Base-by-base conservation (phyloP, 2,329 filamentous ascomycete species). In the Xylaria digitata region DNA sequence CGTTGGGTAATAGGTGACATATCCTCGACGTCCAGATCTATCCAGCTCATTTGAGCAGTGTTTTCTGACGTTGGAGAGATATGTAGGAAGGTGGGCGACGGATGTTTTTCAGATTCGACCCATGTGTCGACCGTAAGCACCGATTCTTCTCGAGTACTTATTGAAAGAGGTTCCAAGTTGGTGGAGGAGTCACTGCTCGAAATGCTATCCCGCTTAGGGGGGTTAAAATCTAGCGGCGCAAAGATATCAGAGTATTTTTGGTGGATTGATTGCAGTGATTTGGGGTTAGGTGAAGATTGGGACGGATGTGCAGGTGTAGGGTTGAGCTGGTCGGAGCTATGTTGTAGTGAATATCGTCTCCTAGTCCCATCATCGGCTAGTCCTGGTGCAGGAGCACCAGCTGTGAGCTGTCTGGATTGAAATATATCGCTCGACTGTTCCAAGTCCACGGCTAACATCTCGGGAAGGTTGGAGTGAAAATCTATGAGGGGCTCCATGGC, bases 371-470 rank as follows among this genome's bases (percentile, higher is more conserved):
- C 72, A 46, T 74, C 71, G 15, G 78, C 78, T 17, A 84, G 73
- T 2, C 75, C 73, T 42, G 75, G 75, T 11, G 77, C 75, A 0
- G 86, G 86, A 8, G 79, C 72, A 8, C 86, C 86, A 23, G 85
- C 82, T 6, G 85, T 86, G 81, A 87, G 83, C 64, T 82, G 83
- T 72, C 79, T 85, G 15, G 84, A 80, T 30, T 77, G 77, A 63
- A 87, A 88, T 30, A 86, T 73, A 9, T 79, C 76, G 57, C 78
- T 78, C 19, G 84, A 86, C 23, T 80, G 72, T 72, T 86, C 83
- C 52, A 88, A 77, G 68, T 89, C 85, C 65, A 80, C 81, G 6
- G 82, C 86, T n/a, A 89, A 78, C 45, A 87, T 71, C 75, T 89
- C 87, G 2, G 86, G 84, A 19, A 89, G 78, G 75, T 83, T 88